phyloP scores from a whole-genome alignment of 169 alveolate genomes.

The Toxoplasma gondii region DNA sequence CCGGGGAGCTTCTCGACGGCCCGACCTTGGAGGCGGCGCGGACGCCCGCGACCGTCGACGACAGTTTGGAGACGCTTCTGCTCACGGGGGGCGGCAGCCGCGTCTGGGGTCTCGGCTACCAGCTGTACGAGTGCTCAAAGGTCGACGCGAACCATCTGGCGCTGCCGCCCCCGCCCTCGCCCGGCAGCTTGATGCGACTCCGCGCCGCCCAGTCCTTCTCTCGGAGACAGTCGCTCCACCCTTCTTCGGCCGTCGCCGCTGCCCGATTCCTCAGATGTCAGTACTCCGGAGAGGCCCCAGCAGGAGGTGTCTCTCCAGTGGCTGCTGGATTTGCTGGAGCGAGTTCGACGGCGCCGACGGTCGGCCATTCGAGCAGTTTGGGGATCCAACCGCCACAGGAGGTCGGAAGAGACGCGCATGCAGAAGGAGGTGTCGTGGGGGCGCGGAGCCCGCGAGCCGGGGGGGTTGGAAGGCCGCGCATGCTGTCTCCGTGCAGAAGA shows the following conservation, averaged over 20 bases:
- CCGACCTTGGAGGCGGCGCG: constrained; percentile 62
- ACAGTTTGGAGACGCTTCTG: constrained; percentile 74
- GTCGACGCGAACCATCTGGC: constrained; percentile 4
- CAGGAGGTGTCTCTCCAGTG: not conserved
- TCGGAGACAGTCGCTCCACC: constrained; percentile 2
- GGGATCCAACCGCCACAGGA: not conserved
- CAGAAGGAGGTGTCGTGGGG: not conserved
- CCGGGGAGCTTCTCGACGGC: constrained; percentile 57
- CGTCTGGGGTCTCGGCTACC: constrained; percentile 78
- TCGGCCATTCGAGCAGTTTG: too few species aligned
- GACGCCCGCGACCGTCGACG: constrained; percentile 63
- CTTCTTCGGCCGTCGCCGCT: not conserved
- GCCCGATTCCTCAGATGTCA: not conserved
- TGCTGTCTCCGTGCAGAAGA: not conserved
- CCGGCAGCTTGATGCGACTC: constrained; percentile 9
- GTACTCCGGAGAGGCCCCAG: not conserved
- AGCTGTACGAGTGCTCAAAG: constrained; percentile 70
- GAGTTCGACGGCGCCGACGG: too few species aligned
- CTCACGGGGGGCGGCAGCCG: constrained; percentile 76
- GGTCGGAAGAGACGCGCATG: constrained; percentile 15
- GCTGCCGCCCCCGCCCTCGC: constrained; percentile 34
- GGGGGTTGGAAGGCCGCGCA: not conserved
- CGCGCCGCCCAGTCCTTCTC: constrained; percentile 33
- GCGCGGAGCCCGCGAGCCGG: not conserved
- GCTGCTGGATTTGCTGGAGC: not conserved